Conservation (phyloP, 169 alveolate species). For the Besnoitia besnoiti region DNA sequence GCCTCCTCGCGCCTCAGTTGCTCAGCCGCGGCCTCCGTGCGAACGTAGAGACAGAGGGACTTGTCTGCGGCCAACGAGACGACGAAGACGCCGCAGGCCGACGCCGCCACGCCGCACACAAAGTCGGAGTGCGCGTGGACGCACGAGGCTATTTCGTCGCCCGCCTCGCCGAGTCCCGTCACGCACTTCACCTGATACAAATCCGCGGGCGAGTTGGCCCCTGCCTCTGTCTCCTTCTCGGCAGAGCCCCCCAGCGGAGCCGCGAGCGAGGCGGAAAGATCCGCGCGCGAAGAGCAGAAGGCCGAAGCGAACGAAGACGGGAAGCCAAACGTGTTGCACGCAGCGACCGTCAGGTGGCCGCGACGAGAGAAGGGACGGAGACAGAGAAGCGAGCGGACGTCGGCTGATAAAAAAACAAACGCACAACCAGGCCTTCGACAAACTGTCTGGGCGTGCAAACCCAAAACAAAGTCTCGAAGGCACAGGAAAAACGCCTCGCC, state of each 20-base stretch:
- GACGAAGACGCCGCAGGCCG: not conserved
- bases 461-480: no score
- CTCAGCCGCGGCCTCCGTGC: not conserved
- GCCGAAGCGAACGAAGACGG: not conserved
- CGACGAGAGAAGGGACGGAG: constrained; percentile 8
- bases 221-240: not conserved
- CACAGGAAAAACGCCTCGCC: no score
- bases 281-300: not conserved
- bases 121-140: not conserved
- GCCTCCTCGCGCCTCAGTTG: not conserved
- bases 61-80: not conserved
- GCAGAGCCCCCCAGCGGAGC: not conserved
- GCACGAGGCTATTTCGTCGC: not conserved
- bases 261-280: not conserved
- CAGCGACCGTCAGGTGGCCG: not conserved
- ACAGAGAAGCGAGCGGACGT: not conserved
- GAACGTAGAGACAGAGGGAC: not conserved
- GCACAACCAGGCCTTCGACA: no score
- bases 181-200: not conserved
- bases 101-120: not conserved
- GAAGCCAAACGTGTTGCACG: constrained; percentile 9
- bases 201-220: not conserved
- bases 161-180: not conserved
- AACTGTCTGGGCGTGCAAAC: no score
- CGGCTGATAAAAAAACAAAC: not conserved